Evolutionary conservation across 345 rosid species (phyloP).

Genomic region (Salix purpurea): DNA sequence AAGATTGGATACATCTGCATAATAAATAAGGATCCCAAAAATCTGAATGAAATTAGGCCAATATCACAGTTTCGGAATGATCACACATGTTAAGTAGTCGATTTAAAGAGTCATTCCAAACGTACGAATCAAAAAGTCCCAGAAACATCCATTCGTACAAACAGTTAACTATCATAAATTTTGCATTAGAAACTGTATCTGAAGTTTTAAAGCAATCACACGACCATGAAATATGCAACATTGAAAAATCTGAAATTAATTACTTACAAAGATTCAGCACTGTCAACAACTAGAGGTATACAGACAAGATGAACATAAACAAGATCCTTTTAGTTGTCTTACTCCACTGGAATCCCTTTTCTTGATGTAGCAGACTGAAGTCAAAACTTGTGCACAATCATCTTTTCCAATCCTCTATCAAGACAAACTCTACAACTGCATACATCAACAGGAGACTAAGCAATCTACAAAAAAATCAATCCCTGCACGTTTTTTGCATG

Average conservation of each 20-base stretch:
- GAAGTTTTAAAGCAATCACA: neutral
- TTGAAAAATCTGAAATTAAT: neutral
- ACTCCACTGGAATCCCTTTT: slow-evolving; percentile 1
- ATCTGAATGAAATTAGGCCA: neutral
- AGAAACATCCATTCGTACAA: neutral
- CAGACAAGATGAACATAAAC: slow-evolving; percentile 7
- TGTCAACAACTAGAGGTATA: neutral
- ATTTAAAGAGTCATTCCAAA: neutral
- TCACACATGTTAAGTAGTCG: neutral
- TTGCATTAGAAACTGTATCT: neutral
- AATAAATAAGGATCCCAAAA: neutral
- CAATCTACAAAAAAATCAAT: neutral
- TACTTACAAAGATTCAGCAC: neutral
- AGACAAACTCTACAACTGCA: neutral
- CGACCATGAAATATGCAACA: neutral
- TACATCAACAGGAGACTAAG: slow-evolving; percentile 7
- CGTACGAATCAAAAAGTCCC: neutral
- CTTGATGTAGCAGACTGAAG: neutral
- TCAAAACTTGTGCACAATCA: slow-evolving; percentile 5
- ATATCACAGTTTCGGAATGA: neutral
- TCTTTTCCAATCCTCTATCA: neutral
- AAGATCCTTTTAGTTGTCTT: slow-evolving; percentile 12
- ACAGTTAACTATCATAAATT: neutral
- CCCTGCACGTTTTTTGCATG: neutral
- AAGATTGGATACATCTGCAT: neutral